Evolutionary conservation across 345 rosid species (phyloP).

Genomic region (Tarenaya hassleriana): DNA sequence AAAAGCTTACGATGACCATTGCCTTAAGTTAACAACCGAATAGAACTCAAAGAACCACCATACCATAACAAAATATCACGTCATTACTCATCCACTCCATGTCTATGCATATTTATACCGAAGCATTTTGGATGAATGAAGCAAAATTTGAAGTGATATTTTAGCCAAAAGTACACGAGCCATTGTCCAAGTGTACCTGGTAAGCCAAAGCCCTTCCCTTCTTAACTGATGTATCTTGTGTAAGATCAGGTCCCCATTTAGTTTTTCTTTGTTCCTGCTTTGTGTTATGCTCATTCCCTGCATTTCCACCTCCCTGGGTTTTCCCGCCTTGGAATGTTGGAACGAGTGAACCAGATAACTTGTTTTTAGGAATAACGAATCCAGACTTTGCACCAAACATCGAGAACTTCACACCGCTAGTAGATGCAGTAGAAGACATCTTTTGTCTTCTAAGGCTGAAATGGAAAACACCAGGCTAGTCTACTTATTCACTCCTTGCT

Average conservation of each 20-base stretch:
- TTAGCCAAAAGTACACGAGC: neutral
- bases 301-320: slow-evolving; percentile 32
- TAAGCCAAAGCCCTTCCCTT: slow-evolving; percentile 63
- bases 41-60: no score
- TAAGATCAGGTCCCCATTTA: slow-evolving; percentile 78
- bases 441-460: no score
- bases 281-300: slow-evolving; percentile 32
- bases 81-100: no score
- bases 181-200: slow-evolving; percentile 48
- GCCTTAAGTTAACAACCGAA: no score
- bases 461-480: no score
- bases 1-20: no score
- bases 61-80: no score
- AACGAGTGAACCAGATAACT: slow-evolving; percentile 74
- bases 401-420: slow-evolving; percentile 49
- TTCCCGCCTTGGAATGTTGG: slow-evolving; percentile 58
- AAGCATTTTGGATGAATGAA: neutral
- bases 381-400: slow-evolving; percentile 74
- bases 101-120: neutral
- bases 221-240: slow-evolving; percentile 56
- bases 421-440: slow-evolving; percentile 44
- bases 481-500: no score
- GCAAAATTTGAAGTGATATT: neutral
- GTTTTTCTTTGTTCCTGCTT: slow-evolving; percentile 61
- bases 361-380: slow-evolving; percentile 89